Conservation (phyloP, 225 moss, liverwort and hornwort genomes). For the Pleurozium schreberi region DNA sequence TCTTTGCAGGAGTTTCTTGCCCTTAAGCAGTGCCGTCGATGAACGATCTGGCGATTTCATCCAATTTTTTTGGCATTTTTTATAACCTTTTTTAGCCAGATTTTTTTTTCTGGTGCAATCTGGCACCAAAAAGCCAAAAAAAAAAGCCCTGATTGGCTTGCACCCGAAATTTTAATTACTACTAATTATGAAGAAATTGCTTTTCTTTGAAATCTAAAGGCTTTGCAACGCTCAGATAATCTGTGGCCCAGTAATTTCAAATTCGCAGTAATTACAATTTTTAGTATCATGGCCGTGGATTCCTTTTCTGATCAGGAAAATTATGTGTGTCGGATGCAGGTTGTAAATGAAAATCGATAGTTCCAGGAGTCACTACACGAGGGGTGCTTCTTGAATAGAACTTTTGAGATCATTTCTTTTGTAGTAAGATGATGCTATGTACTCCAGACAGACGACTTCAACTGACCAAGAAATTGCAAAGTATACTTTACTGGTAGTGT, state of each 20-base stretch:
- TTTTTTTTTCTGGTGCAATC: too few species aligned
- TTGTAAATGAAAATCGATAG: constrained; percentile 28
- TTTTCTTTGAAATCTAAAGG: not conserved
- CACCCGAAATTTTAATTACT: not conserved
- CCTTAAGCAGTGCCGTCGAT: not conserved
- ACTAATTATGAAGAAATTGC: not conserved
- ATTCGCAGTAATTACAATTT: not conserved
- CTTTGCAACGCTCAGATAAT: not conserved
- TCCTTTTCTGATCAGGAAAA: not conserved
- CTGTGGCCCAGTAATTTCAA: not conserved
- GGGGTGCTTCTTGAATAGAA: not conserved
- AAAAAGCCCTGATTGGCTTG: too few species aligned
- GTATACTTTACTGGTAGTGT: not conserved
- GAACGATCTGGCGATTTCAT: too few species aligned
- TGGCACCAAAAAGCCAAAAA: too few species aligned
- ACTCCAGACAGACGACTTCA: not conserved
- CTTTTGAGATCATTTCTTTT: not conserved
- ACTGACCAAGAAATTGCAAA: not conserved
- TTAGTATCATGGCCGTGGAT: not conserved
- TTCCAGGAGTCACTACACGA: not conserved
- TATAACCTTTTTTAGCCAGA: too few species aligned
- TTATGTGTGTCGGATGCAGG: constrained; percentile 5
- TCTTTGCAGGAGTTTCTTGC: not conserved
- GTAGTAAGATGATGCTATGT: not conserved
- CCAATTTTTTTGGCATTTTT: too few species aligned